These are phyloP conservation scores for Salix arbutifolia DNA, from an alignment of 345 rosid genomes.

Conservation along the genomic window DNA sequence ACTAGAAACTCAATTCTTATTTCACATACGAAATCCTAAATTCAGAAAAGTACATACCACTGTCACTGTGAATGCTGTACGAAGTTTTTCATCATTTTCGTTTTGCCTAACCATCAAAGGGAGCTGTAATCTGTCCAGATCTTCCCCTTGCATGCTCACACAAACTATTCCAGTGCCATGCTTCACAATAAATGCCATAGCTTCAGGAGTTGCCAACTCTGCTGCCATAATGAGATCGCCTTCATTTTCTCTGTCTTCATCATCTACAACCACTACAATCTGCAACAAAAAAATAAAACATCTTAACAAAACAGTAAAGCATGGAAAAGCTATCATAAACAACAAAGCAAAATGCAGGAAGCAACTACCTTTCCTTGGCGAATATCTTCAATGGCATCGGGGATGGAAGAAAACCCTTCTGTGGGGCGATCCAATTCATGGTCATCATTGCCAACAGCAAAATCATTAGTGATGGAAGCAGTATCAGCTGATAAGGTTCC, in stretches of 20 bases:
- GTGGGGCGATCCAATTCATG: conserved; percentile 71
- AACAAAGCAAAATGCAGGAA: conserved; percentile 1
- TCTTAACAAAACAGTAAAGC: not conserved
- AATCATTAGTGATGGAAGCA: conserved; percentile 34
- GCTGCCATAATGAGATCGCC: conserved; percentile 95
- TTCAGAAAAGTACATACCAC: conserved; percentile 50
- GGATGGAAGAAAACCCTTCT: conserved; percentile 67
- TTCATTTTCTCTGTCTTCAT: conserved; percentile 93
- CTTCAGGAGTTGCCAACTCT: conserved; percentile 73
- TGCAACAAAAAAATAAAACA: conserved; percentile 28
- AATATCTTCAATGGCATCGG: conserved; percentile 83
- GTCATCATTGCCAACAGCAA: conserved; percentile 52
- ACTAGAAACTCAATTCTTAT: not conserved
- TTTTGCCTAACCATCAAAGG: conserved; percentile 81
- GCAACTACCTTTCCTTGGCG: conserved; percentile 77
- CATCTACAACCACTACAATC: conserved; percentile 90
- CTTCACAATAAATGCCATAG: conserved; percentile 95
- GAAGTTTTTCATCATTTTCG: conserved; percentile 81
- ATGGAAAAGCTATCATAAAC: not conserved
- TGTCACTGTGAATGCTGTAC: conserved; percentile 85
- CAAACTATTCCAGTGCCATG: conserved; percentile 88
- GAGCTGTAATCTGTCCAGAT: conserved; percentile 73
- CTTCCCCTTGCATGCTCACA: conserved; percentile 77
- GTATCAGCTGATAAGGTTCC: conserved; percentile 49
- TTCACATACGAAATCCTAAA: not conserved